These are phyloP conservation scores for Ampelocalamus luodianensis DNA, from an alignment of 176 grass and related monocot species.

Conservation along the genomic window DNA sequence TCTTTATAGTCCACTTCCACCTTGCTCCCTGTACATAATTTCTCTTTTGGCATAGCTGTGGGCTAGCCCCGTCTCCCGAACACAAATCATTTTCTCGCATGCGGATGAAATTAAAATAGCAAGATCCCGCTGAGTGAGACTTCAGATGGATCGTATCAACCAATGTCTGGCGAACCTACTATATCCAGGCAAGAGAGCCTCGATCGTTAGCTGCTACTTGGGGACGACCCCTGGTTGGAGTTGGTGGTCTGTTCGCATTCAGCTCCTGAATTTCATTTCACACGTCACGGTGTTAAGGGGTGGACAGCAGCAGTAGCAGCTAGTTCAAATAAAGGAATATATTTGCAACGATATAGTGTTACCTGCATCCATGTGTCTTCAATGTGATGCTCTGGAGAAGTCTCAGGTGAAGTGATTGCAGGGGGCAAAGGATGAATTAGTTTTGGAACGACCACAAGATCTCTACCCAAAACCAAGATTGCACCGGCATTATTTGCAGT, in stretches of 20 bases:
- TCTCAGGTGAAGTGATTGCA: conserved; percentile 86
- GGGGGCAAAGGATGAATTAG: conserved; percentile 99
- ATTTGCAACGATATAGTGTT: conserved; percentile 21
- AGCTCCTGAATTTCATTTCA: conserved; percentile 68
- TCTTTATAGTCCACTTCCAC: conserved; percentile 15
- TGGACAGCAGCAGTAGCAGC: background rate
- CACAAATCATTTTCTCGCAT: conserved; percentile 35
- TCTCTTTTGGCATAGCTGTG: conserved; percentile 19
- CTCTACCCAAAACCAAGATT: conserved; percentile 97
- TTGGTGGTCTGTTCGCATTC: conserved; percentile 98
- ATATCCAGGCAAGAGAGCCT: conserved; percentile 97
- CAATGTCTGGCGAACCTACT: conserved; percentile 50
- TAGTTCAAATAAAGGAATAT: conserved; percentile 15
- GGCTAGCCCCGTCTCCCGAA: conserved; percentile 22
- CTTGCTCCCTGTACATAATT: conserved; percentile 42
- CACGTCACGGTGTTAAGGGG: background rate
- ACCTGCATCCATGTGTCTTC: conserved; percentile 99
- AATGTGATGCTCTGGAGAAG: conserved; percentile 84
- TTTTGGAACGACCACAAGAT: conserved; percentile 98
- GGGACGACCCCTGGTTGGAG: conserved; percentile 91
- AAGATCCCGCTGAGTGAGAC: conserved; percentile 41
- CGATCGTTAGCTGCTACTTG: conserved; percentile 77
- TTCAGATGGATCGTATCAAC: conserved; percentile 52
- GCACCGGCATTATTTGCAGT: conserved; percentile 99
- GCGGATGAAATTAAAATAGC: conserved; percentile 19